Conservation (phyloP, 2,329 filamentous ascomycete species). For the Geosmithia flava region DNA sequence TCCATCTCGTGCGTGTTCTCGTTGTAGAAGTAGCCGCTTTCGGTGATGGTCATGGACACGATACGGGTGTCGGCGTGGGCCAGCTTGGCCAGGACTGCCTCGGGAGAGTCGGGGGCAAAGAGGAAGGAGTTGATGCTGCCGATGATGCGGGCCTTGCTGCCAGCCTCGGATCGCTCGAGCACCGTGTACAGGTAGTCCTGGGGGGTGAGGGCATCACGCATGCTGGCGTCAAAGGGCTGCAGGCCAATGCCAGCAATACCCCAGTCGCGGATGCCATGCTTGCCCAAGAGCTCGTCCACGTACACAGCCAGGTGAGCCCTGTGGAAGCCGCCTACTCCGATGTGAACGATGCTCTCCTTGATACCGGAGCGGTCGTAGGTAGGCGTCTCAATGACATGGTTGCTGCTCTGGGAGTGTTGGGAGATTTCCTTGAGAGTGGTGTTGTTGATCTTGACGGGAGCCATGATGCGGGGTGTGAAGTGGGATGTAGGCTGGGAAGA, state of each 20-base stretch:
- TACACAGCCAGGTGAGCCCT: constrained; percentile 40
- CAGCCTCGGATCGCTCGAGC: constrained; percentile 38
- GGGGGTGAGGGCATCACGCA: constrained; percentile 33
- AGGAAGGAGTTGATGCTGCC: constrained; percentile 41
- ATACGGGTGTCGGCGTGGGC: constrained; percentile 40
- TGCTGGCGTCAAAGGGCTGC: constrained; percentile 33
- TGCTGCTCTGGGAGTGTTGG: neutral
- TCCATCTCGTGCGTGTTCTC: constrained; percentile 42
- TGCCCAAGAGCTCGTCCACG: constrained; percentile 32
- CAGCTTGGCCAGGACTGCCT: constrained; percentile 42
- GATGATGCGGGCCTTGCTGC: constrained; percentile 32
- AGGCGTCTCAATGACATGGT: constrained; percentile 16
- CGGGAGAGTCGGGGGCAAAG: constrained; percentile 35
- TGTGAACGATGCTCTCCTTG: constrained; percentile 41
- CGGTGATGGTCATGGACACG: constrained; percentile 42
- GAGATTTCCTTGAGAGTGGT: neutral
- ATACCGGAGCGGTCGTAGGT: constrained; percentile 29
- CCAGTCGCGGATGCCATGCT: constrained; percentile 29
- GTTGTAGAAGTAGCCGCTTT: constrained; percentile 45
- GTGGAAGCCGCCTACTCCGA: constrained; percentile 43
- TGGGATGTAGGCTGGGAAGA: neutral
- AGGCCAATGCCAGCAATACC: constrained; percentile 40
- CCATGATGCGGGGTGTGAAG: neutral
- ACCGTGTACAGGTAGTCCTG: constrained; percentile 42
- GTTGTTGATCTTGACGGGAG: neutral